Conservation (phyloP, 106 monocot genomes). For the Allium cepa region DNA sequence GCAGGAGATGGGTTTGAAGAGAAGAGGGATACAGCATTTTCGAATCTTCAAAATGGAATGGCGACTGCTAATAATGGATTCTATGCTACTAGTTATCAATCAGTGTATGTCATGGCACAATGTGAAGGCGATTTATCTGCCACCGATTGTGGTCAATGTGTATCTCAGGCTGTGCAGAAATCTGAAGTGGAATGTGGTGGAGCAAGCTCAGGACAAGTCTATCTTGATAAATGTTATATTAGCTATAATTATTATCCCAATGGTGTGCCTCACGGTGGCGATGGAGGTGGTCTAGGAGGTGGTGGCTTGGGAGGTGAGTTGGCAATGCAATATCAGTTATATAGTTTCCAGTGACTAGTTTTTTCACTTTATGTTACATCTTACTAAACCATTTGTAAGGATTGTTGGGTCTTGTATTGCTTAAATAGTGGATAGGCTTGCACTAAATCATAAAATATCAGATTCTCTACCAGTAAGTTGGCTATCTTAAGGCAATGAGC, state of each 20-base stretch:
- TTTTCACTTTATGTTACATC: too few relatives aligned
- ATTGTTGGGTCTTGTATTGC: too few relatives aligned
- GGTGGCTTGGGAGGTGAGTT: conserved; percentile 12
- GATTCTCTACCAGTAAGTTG: too few relatives aligned
- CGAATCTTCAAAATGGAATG: conserved; percentile 61
- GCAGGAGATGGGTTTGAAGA: conserved; percentile 51
- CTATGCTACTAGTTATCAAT: conserved; percentile 64
- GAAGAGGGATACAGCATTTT: conserved; percentile 72
- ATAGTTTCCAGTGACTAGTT: too few relatives aligned
- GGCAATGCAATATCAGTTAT: background rate
- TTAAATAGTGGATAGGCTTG: too few relatives aligned
- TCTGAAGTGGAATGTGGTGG: conserved; percentile 93
- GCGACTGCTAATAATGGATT: conserved; percentile 31
- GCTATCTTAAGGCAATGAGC: too few relatives aligned
- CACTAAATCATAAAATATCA: too few relatives aligned
- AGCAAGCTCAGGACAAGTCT: conserved; percentile 74
- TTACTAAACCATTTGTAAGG: too few relatives aligned
- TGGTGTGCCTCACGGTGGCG: conserved; percentile 46
- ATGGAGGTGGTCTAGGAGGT: conserved; percentile 10
- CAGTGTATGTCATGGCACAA: conserved; percentile 89
- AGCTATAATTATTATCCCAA: conserved; percentile 62
- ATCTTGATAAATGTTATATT: conserved; percentile 91
- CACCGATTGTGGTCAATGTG: conserved; percentile 73
- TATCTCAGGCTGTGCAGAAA: conserved; percentile 82
- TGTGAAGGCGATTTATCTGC: conserved; percentile 86